Base-by-base conservation (phyloP, 2,329 filamentous ascomycete genomes). In the Xylaria digitata region DNA sequence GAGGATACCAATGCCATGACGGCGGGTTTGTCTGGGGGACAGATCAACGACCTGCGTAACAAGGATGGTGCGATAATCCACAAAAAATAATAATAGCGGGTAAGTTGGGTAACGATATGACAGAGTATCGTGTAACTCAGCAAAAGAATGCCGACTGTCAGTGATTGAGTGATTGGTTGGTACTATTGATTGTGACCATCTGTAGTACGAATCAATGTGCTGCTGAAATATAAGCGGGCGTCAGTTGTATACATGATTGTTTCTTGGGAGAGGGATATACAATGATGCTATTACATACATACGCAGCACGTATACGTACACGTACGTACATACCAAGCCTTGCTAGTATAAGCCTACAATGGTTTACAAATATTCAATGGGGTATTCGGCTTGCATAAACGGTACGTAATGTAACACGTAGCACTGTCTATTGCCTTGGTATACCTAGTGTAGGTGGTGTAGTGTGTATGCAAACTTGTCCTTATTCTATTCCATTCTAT, bases 21-120 rank as follows among this genome's bases (percentile, higher is more conserved):
- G 50, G 45, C 42, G 63, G 62, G 56, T 60, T 45, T 15, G 40
- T 61, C 45, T 61, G 32, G 56, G 26, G 55, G 55, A 52, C 30
- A 43, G 5, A 48, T 23, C 30, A 8, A 21, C 49, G 42, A 53
- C 43, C 32, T 48, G 42, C 53, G 48, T 40, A 30, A 53, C 19
- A 40, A 32, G 34, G 48, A 54, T 64, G 49, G 37, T 37, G 49
- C 55, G 30, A 59, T 53, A 50, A 37, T 21, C 62, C 62, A 55
- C 55, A 34, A n/a, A 34, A n/a, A 59, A 43, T 15, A 32, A 59
- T 54, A 30, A 49, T 54, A 30, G 42, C 19, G 49, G 37, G n/a
- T 30, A 26, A 52, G 30, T 13, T 19, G 30, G 15, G 15, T 13
- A 21, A 55, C 21, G 53, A 37, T 19, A 13, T 43, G 53, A 43